Evolutionary conservation across 2,329 filamentous ascomycete genomes (phyloP).

Genomic region (Monosporascus sp.): DNA sequence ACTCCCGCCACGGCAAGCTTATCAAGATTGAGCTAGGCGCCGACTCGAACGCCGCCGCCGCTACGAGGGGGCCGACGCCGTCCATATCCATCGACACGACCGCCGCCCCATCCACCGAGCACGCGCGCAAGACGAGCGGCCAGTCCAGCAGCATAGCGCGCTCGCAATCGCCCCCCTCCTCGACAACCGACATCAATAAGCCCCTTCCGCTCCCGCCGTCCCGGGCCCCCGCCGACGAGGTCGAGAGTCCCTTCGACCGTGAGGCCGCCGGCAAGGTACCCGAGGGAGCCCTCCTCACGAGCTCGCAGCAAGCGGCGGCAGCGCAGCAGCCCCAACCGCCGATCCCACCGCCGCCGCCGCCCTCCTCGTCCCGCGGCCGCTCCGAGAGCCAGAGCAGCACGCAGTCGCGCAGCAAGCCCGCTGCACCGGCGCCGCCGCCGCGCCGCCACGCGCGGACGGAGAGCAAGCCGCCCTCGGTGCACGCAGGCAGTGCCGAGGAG

Average conservation of each 20-base stretch:
- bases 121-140: constrained; percentile 15
- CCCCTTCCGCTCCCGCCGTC: constrained; percentile 52
- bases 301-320: background rate
- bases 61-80: constrained; percentile 4
- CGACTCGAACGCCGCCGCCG: constrained; percentile 24
- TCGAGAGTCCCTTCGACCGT: constrained; percentile 48
- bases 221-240: constrained; percentile 40
- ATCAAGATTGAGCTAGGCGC: constrained; percentile 50
- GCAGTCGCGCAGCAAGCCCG: constrained; percentile 34
- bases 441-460: constrained; percentile 43
- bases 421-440: constrained; percentile 49
- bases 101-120: constrained; percentile 12
- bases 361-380: constrained; percentile 28
- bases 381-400: constrained; percentile 25
- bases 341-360: constrained; percentile 35
- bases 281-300: constrained; percentile 23
- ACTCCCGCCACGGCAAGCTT: constrained; percentile 71
- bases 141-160: constrained; percentile 14
- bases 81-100: constrained; percentile 12
- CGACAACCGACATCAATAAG: constrained; percentile 53
- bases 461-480: constrained; percentile 29
- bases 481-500: constrained; percentile 26
- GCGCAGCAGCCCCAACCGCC: constrained; percentile 11
- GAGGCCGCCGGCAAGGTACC: constrained; percentile 49
- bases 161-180: constrained; percentile 30